Conservation (phyloP, 768 basidiomycete species). For the Crucibulum laeve region DNA sequence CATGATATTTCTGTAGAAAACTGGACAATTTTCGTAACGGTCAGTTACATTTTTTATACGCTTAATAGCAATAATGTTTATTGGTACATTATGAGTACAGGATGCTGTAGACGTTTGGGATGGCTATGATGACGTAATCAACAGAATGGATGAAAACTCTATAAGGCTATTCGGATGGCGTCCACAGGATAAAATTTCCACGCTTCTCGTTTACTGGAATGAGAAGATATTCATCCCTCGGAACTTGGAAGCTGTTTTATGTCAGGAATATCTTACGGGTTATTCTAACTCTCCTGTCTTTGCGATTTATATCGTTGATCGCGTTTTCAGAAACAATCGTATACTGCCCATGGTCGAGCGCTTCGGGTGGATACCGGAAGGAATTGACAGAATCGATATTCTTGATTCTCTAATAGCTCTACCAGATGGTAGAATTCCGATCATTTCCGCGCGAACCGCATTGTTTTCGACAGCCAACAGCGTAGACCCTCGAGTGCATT, state of each 20-base stretch:
- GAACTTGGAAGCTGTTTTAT: constrained; percentile 9
- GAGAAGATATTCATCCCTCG: background rate
- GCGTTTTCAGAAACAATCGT: constrained; percentile 2
- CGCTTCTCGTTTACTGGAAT: constrained; percentile 8
- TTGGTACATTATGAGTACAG: constrained; percentile 5
- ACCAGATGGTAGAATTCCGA: too few relatives aligned
- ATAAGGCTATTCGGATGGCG: background rate
- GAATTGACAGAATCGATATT: constrained; percentile 16
- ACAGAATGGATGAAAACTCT: background rate
- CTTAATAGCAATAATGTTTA: background rate
- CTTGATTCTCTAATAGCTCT: constrained; percentile 12
- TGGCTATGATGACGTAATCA: background rate
- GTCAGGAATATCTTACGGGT: constrained; percentile 12
- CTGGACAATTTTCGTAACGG: constrained; percentile 3
- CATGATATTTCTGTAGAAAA: constrained; percentile 1
- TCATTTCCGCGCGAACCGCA: too few relatives aligned
- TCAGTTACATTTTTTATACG: background rate
- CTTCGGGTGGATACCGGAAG: constrained; percentile 15
- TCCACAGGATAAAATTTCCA: constrained; percentile 18
- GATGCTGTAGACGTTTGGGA: constrained; percentile 14
- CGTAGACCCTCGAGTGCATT: background rate
- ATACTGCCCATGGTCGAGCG: constrained; percentile 11
- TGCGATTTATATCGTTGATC: constrained; percentile 20
- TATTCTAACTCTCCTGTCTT: constrained; percentile 17
- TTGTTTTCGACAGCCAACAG: too few relatives aligned